Evolutionary conservation across 1,284 basidiomycete genomes (phyloP).

Genomic region (Peniophora sp.): DNA sequence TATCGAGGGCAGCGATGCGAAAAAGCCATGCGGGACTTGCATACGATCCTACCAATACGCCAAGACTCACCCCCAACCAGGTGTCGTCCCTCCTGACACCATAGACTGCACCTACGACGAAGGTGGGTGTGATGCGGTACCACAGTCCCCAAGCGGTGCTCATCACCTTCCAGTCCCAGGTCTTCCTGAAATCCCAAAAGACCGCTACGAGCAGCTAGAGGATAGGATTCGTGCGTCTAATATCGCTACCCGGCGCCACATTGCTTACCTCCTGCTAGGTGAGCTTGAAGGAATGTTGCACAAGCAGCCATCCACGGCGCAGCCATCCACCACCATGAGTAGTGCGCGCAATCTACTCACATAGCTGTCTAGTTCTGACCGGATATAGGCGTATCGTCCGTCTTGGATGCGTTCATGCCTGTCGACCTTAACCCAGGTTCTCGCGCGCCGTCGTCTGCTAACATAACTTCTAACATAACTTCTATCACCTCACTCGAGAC

Average conservation of each 20-base stretch:
- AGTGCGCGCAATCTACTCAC: no score
- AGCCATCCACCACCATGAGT: no score
- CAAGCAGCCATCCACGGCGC: no score
- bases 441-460: no score
- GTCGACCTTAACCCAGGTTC: no score
- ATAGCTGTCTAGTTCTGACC: no score
- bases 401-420: no score
- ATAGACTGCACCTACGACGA: constrained; percentile 24
- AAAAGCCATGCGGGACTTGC: constrained; percentile 25
- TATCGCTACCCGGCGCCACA: neutral
- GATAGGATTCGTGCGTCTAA: constrained; percentile 51
- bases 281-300: no score
- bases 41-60: constrained; percentile 23
- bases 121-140: constrained; percentile 5
- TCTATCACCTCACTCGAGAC: no score
- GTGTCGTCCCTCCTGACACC: constrained; percentile 13
- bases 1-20: constrained; percentile 40
- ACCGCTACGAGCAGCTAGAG: constrained; percentile 53
- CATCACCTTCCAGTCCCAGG: constrained; percentile 25
- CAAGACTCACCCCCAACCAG: constrained; percentile 17
- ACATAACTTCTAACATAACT: no score
- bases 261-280: neutral
- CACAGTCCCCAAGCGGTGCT: constrained; percentile 22
- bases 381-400: no score
- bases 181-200: constrained; percentile 41